These are phyloP conservation scores for Melocanna baccifera DNA, from an alignment of 176 grass and related monocot species.

Conservation along the genomic window DNA sequence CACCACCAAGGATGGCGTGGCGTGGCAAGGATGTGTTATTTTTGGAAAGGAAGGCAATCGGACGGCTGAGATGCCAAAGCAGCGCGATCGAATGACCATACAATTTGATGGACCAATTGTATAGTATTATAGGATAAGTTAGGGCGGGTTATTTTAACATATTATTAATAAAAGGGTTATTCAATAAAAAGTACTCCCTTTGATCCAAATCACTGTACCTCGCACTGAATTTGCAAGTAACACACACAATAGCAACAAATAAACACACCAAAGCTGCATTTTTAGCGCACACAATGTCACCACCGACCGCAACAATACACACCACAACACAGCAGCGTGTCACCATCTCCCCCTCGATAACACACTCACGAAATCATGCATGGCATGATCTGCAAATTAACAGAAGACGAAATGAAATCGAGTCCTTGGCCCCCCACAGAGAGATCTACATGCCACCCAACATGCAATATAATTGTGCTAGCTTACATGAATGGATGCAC, in stretches of 20 bases:
- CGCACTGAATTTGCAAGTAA: not conserved
- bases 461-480: not conserved
- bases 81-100: too few relatives aligned
- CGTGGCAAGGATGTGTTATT: too few relatives aligned
- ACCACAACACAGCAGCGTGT: not conserved
- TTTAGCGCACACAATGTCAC: not conserved
- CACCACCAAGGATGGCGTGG: too few relatives aligned
- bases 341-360: not conserved
- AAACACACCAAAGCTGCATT: not conserved
- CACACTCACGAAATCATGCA: not conserved
- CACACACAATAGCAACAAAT: not conserved
- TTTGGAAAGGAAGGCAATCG: too few relatives aligned
- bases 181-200: too few relatives aligned
- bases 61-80: too few relatives aligned
- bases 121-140: too few relatives aligned
- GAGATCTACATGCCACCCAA: conserved; percentile 30
- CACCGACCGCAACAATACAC: not conserved
- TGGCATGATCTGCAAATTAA: not conserved
- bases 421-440: not conserved
- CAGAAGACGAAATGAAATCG: not conserved
- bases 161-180: too few relatives aligned
- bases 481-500: not conserved
- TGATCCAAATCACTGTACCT: not conserved
- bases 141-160: too few relatives aligned
- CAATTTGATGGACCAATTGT: too few relatives aligned